Base-by-base conservation (phyloP, 805 yeast genomes). In the Cyberlindnera maritima region DNA sequence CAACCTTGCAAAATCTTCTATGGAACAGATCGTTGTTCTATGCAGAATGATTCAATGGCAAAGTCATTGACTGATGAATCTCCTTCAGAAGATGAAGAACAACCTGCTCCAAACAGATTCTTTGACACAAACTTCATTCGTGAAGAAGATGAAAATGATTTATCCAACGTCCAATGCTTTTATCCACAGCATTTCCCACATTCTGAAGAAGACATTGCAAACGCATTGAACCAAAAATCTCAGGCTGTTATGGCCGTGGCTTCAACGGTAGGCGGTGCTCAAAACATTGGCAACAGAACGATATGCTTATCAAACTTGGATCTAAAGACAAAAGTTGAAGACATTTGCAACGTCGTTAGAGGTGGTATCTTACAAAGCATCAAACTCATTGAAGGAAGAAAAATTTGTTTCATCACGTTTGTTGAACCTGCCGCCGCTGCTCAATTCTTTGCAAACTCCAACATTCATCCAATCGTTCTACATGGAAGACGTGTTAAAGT, bases 21-120 rank as follows among this genome's bases (percentile, higher is more conserved):
- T 61, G 98, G 98, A 43, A 90, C 90, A 61, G 98, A 92, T 66
- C 75, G 97, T 65, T 88, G 94, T 68, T 95, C 96, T 1, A 43
- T 53, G 23, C 56, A 57, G 39, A 46, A 48, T 23, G 53, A 50
- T 28, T 26, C 43, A 1, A 8, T 39, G 4, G 43, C 49, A 15
- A 48, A 41, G 15, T 53, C 59, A n/a, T 17, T 51, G 18, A 55
- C 53, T 12, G 59, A 54, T 38, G 59, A 55, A 33, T 43, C 40
- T 4, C 40, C 35, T 7, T 46, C 32, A 7, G 53, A 45, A 13
- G 50, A 43, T 28, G 48, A 39, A 26, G 28, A 21, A 9, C 18
- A 17, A 18, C 12, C 32, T 3, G 44, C 12, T 20, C 32, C 49
- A 20, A 43, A 31, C 29, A 31, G 36, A 8, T 86, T 26, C 86